Conservation (phyloP, 1,284 basidiomycete genomes). For the Moniliella sp. region DNA sequence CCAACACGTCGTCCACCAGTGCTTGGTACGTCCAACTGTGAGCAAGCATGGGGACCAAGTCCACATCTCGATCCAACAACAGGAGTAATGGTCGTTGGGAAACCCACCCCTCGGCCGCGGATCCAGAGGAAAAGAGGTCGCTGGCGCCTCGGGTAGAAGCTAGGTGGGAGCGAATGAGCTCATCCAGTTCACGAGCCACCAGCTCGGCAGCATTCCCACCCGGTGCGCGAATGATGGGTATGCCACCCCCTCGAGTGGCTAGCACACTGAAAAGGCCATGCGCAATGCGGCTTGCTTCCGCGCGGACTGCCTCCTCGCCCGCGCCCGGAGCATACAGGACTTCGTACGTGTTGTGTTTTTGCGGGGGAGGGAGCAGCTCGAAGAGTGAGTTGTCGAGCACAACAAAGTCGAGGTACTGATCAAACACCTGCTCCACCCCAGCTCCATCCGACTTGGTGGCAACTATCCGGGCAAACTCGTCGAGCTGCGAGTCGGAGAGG, state of each 20-base stretch:
- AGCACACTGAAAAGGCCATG: slow-evolving; percentile 75
- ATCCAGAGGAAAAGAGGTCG: slow-evolving; percentile 33
- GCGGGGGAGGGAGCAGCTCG: slow-evolving; percentile 49
- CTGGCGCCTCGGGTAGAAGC: slow-evolving; percentile 42
- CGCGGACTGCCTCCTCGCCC: slow-evolving; percentile 71
- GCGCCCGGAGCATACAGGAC: slow-evolving; percentile 79
- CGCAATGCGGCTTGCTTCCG: slow-evolving; percentile 76
- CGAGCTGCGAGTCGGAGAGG: slow-evolving; percentile 60
- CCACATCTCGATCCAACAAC: slow-evolving; percentile 80
- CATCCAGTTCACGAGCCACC: slow-evolving; percentile 82
- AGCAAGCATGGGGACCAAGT: slow-evolving; percentile 77
- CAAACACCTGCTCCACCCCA: slow-evolving; percentile 23
- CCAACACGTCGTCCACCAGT: slow-evolving; percentile 84
- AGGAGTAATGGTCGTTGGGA: too few relatives aligned
- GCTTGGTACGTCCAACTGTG: slow-evolving; percentile 99
- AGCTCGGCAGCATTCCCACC: slow-evolving; percentile 93
- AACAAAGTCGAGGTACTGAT: slow-evolving; percentile 85
- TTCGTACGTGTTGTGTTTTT: slow-evolving; percentile 41
- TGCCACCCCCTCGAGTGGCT: slow-evolving; percentile 77
- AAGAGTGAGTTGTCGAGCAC: slow-evolving; percentile 83
- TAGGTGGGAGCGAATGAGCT: slow-evolving; percentile 75
- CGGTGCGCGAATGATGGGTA: slow-evolving; percentile 84
- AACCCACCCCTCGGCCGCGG: slow-evolving; percentile 40
- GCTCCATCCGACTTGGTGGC: slow-evolving; percentile 66
- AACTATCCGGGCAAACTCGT: slow-evolving; percentile 74